A percentile compares a stretch with the other conserved stretches of the same genome.
Evolutionary conservation across 2,329 filamentous ascomycete species (phyloP).

Genomic region (Cytospora piceae): DNA sequence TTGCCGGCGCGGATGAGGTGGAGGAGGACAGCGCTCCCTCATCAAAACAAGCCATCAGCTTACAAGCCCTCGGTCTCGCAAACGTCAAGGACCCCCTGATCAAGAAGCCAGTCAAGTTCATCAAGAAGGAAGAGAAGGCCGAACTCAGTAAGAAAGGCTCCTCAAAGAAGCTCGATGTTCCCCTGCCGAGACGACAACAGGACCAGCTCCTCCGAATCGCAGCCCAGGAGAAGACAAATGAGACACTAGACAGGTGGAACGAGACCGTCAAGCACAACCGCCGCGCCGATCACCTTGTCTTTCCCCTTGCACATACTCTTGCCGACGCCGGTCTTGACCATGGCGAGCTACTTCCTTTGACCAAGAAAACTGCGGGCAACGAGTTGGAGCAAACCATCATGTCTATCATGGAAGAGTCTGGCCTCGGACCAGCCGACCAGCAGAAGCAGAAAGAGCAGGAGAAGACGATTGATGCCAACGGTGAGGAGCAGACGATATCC

Average conservation of each 20-base stretch:
- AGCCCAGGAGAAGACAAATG: constrained; percentile 88
- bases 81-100: constrained; percentile 74
- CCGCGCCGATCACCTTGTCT: constrained; percentile 85
- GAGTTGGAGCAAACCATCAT: constrained; percentile 87
- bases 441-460: constrained; percentile 60
- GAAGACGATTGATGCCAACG: constrained; percentile 64
- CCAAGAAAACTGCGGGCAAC: constrained; percentile 67
- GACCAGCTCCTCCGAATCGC: constrained; percentile 79
- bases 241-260: constrained; percentile 87
- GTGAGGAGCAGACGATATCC: constrained; percentile 72
- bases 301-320: constrained; percentile 78
- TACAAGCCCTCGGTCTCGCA: constrained; percentile 74
- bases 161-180: constrained; percentile 76
- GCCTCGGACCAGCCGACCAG: constrained; percentile 59
- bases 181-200: constrained; percentile 83
- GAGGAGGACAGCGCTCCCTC: constrained; percentile 49
- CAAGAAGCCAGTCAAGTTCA: constrained; percentile 78
- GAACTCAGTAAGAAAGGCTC: constrained; percentile 56
- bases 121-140: constrained; percentile 64
- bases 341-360: constrained; percentile 67
- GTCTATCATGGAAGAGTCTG: constrained; percentile 87
- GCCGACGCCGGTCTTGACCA: constrained; percentile 62
- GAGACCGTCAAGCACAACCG: constrained; percentile 96
- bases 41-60: constrained; percentile 68
- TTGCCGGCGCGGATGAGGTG: constrained; percentile 64